Conservation (phyloP, 2,329 filamentous ascomycete species). For the Talaromyces funiculosus region DNA sequence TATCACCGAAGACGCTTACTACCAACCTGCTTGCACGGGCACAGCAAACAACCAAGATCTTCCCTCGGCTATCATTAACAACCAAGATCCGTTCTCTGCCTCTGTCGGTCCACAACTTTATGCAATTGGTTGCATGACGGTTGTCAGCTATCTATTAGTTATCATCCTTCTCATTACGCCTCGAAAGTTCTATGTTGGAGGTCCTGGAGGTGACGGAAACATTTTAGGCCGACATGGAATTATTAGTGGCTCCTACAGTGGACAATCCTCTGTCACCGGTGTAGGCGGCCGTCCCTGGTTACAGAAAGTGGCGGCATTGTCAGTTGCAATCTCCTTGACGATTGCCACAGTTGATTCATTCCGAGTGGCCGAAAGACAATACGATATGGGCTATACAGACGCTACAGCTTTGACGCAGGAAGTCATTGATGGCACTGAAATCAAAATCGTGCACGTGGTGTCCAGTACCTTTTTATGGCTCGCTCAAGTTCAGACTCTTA, state of each 20-base stretch:
- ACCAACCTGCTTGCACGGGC: constrained; percentile 45
- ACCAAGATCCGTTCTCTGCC: constrained; percentile 84
- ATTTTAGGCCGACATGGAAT: constrained; percentile 77
- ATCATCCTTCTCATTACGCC: constrained; percentile 92
- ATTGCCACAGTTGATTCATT: constrained; percentile 93
- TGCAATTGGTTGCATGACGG: constrained; percentile 82
- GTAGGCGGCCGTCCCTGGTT: constrained; percentile 91
- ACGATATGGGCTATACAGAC: constrained; percentile 72
- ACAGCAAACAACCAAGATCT: constrained; percentile 27
- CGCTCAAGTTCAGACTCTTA: constrained; percentile 92
- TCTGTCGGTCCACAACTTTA: constrained; percentile 92
- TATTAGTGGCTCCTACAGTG: constrained; percentile 68
- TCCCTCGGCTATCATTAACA: constrained; percentile 55
- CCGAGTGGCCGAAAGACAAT: constrained; percentile 74
- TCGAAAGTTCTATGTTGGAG: constrained; percentile 85
- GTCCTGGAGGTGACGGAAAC: constrained; percentile 59
- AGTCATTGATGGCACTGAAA: constrained; percentile 77
- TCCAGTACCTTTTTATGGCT: constrained; percentile 97
- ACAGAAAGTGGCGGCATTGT: constrained; percentile 65
- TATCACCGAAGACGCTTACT: constrained; percentile 46
- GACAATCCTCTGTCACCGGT: constrained; percentile 63
- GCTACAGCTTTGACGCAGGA: constrained; percentile 67
- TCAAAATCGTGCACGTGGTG: constrained; percentile 85
- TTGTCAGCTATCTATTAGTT: constrained; percentile 85
- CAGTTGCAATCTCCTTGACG: constrained; percentile 74